Conservation (phyloP, 1,139 yeast species). For the Saccharomyces hybrid region DNA sequence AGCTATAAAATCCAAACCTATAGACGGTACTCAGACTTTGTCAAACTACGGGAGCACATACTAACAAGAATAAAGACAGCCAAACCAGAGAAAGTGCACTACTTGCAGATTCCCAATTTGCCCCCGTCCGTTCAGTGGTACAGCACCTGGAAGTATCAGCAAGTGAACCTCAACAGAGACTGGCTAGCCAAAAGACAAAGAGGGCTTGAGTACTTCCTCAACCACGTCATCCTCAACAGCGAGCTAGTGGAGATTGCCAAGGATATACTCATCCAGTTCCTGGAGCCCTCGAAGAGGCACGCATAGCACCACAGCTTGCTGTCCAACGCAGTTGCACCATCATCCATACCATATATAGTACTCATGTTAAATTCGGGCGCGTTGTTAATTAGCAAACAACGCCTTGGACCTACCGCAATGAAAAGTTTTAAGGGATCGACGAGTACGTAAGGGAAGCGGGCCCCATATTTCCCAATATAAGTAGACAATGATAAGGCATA, state of each 20-base stretch:
- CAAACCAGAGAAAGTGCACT: slow-evolving; percentile 6
- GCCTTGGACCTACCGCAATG: neutral
- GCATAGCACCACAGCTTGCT: neutral
- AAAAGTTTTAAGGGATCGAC: neutral
- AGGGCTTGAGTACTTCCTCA: slow-evolving; percentile 27
- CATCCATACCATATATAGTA: neutral
- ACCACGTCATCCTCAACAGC: slow-evolving; percentile 21
- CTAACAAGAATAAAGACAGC: slow-evolving; percentile 9
- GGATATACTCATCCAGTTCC: slow-evolving; percentile 14
- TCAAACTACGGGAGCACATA: slow-evolving; percentile 15
- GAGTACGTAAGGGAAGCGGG: neutral
- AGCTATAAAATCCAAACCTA: slow-evolving; percentile 16
- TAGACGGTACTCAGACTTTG: slow-evolving; percentile 27
- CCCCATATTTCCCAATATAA: neutral
- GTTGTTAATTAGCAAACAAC: neutral
- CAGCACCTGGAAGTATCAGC: slow-evolving; percentile 24
- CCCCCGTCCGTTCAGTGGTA: slow-evolving; percentile 30
- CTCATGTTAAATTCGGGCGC: neutral
- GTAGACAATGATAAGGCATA: neutral
- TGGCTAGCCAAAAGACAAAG: slow-evolving; percentile 28
- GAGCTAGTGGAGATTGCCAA: slow-evolving; percentile 15
- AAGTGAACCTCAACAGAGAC: slow-evolving; percentile 20
- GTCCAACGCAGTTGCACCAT: neutral
- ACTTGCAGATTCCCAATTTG: slow-evolving; percentile 17
- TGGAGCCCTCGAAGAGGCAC: slow-evolving; percentile 5